Evolutionary conservation across 1,284 basidiomycete species (phyloP), one percentile per base, ranked within the genome.

Genomic region (Tilletia indica): DNA sequence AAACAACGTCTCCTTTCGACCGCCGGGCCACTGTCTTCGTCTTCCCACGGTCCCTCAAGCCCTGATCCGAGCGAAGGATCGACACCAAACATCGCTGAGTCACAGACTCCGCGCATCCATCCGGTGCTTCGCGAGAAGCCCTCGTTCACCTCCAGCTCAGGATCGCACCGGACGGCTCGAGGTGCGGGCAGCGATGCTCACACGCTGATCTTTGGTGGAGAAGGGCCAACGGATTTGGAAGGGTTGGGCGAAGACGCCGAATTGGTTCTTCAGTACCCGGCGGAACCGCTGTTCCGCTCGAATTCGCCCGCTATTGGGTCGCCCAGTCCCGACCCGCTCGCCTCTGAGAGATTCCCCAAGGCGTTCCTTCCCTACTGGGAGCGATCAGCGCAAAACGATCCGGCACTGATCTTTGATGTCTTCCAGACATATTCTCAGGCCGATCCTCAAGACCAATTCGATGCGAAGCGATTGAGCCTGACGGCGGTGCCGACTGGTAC

Each of bases 381-480:
- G 34, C 61, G 61, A 3, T 39, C 36, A 19, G 39, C 8, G 34
- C 9, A 25, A 14, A 16, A 64, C 6, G 61, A 64, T 34, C 61
- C 61, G 19, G 16, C 34, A 2, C 61, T 64, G 34, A 64, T 64
- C 61, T 64, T 64, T 38, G 61, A 64, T 34, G 34, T 64, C 31
- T 64, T 64, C 61, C 61, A 64, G n/a, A 42, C 61, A 21, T 64
- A 64, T 38, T 11, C 61, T 8, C 61, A 64, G 36, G 36, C 14
- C 34, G 38, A 64, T 16, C 61, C 34, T 3, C 31, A 19, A 16
- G 61, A 64, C 61, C 31, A 64, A 19, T 14, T 16, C 31, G 61
- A 64, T 38, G 61, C 61, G 3, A 64, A 64, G 61, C 61, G 61
- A 19, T n/a, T 64, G 34, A 64, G 61, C 34, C n/a, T 64, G 61